Evolutionary conservation across 2,329 filamentous ascomycete genomes (phyloP).

Genomic region (Nigrograna mackinnonii): DNA sequence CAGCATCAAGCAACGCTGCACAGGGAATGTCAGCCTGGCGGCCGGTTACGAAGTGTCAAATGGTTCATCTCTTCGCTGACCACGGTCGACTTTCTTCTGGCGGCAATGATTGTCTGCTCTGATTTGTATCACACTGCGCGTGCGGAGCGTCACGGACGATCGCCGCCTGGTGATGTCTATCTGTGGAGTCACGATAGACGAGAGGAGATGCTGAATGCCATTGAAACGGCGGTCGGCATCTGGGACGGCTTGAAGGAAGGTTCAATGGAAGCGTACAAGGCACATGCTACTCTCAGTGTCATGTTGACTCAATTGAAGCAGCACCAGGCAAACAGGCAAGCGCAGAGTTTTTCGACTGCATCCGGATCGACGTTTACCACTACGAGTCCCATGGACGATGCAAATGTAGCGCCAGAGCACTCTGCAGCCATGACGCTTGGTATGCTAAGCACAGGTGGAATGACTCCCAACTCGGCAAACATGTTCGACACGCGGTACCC

Average conservation of each 20-base stretch:
- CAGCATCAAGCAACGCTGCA: conserved; percentile 76
- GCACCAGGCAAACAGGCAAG: conserved; percentile 39
- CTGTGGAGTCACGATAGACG: conserved; percentile 55
- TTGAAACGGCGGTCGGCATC: conserved; percentile 75
- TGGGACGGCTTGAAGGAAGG: conserved; percentile 78
- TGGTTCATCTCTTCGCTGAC: conserved; percentile 81
- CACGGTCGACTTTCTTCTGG: conserved; percentile 83
- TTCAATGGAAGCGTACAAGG: conserved; percentile 91
- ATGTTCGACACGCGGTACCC: conserved; percentile 45
- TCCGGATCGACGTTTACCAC: conserved; percentile 28
- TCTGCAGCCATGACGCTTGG: conserved; percentile 72
- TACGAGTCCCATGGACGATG: conserved; percentile 49
- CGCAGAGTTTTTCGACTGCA: conserved; percentile 33
- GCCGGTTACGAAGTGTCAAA: conserved; percentile 71
- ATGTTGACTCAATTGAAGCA: conserved; percentile 79
- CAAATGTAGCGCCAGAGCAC: conserved; percentile 63
- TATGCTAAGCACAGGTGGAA: conserved; percentile 65
- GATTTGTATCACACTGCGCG: conserved; percentile 75
- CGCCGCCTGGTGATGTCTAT: conserved; percentile 40
- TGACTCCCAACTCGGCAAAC: conserved; percentile 55
- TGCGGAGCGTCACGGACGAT: conserved; percentile 42
- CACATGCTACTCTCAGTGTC: conserved; percentile 75
- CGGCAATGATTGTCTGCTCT: conserved; percentile 80
- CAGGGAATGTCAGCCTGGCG: conserved; percentile 71
- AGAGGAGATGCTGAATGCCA: conserved; percentile 73